Percentiles rank a stretch among this genome's conserved stretches.
Conservation (phyloP, 1,284 basidiomycete genomes). For the Moesziomyces sp. region DNA sequence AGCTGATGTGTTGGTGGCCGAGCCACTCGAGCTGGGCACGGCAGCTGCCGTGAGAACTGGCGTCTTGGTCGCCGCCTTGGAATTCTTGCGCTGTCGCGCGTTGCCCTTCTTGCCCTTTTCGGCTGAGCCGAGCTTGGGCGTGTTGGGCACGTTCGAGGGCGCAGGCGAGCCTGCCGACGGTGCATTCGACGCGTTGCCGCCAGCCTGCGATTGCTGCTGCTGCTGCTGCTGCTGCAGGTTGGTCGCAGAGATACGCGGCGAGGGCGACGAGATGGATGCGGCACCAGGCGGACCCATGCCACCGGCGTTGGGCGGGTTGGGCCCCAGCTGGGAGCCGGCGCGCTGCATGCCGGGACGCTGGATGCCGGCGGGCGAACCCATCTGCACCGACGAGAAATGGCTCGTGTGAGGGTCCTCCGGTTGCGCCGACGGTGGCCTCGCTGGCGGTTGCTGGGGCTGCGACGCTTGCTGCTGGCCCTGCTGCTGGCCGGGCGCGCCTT, state of each 20-base stretch:
- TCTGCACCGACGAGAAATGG: conserved; percentile 41
- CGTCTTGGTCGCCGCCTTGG: conserved; percentile 52
- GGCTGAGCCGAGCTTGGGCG: conserved; percentile 48
- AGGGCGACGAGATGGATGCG: conserved; percentile 48
- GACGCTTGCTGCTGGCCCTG: conserved; percentile 24
- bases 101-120: conserved; percentile 59
- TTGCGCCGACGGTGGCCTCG: conserved; percentile 36
- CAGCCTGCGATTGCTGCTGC: conserved; percentile 18
- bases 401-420: conserved; percentile 29
- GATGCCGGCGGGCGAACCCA: conserved; percentile 46
- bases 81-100: conserved; percentile 43
- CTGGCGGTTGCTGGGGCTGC: background rate
- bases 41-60: conserved; percentile 45
- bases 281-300: conserved; percentile 58
- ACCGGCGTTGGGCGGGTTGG: conserved; percentile 13
- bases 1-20: conserved; percentile 3
- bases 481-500: conserved; percentile 38
- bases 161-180: conserved; percentile 29
- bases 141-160: conserved; percentile 37
- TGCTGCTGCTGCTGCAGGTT: conserved; percentile 26
- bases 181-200: conserved; percentile 9
- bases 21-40: conserved; percentile 22
- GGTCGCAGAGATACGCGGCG: conserved; percentile 36
- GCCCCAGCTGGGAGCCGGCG: conserved; percentile 28
- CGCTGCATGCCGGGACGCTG: conserved; percentile 49